Conservation (phyloP, 2,329 filamentous ascomycete species). For the Aspergillus sp. region DNA sequence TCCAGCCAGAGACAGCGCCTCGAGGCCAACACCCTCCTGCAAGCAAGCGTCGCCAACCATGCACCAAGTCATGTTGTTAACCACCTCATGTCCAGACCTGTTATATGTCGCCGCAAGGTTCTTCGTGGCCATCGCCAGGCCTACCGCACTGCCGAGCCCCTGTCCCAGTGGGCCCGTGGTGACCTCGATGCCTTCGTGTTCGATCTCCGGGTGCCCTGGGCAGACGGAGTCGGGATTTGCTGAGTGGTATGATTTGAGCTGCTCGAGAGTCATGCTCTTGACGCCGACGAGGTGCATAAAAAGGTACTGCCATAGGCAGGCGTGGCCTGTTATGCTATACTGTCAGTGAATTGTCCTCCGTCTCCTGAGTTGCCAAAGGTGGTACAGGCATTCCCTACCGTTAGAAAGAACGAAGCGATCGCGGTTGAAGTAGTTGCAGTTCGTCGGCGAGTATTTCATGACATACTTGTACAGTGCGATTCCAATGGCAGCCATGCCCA, state of each 20-base stretch:
- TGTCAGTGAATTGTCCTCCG: not conserved
- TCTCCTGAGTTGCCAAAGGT: too few species aligned
- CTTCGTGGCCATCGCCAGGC: constrained; percentile 56
- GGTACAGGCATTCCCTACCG: not conserved
- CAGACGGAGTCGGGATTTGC: constrained; percentile 51
- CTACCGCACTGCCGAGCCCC: constrained; percentile 58
- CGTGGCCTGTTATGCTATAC: constrained; percentile 41
- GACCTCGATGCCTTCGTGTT: constrained; percentile 49
- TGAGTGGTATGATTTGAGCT: constrained; percentile 58
- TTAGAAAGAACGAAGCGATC: constrained; percentile 55
- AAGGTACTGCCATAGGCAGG: constrained; percentile 56
- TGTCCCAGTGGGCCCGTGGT: constrained; percentile 60
- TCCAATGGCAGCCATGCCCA: constrained; percentile 60
- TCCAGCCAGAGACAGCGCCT: constrained; percentile 51
- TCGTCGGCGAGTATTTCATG: constrained; percentile 61
- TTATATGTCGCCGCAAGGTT: constrained; percentile 53
- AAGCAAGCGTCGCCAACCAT: constrained; percentile 62
- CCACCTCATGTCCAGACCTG: constrained; percentile 44
- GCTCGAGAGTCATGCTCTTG: constrained; percentile 56
- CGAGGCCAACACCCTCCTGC: constrained; percentile 58
- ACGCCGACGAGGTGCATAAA: constrained; percentile 57
- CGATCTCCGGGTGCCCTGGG: constrained; percentile 46
- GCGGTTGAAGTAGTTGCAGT: constrained; percentile 59
- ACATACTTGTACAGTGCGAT: constrained; percentile 62
- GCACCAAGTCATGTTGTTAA: constrained; percentile 54